Base-by-base conservation (phyloP, 257 asterid genomes). In the Rhazya stricta region DNA sequence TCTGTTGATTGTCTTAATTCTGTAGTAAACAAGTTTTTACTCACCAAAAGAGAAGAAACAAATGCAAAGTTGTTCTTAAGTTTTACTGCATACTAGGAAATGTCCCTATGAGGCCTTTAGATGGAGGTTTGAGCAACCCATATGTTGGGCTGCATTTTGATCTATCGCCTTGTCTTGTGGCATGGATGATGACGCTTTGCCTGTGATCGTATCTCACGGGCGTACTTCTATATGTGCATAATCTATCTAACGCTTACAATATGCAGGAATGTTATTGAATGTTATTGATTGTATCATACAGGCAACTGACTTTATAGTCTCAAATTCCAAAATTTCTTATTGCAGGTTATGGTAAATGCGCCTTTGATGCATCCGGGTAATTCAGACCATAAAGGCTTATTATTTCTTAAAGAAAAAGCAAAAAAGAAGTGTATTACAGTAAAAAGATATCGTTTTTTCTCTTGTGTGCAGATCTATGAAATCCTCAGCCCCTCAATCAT, bases 301-400 rank as follows among this genome's bases (percentile, higher is more conserved):
- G n/a, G n/a, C n/a, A n/a, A n/a, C n/a, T n/a, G 2, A 19, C 6
- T 51, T 19, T 77, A 13, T 36, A 68, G 29, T n/a, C 41, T 65
- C 6, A 18, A 42, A 58, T 30, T 0, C 30, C 32, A 65, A 21
- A 21, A 69, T 18, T 68, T 56, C 13, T 71, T 34, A 30, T 53
- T 81, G 61, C 85, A 91, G 93, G 92, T 79, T 81, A 73, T 84
- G 97, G 68, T 1, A 84, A 61, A 80, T 89, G 97, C 57, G 74
- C 71, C 0, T 91, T 80, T 76, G 71, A 79, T 53, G 76, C 86
- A 8, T 84, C 92, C 19, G 86, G 77, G 71, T 66, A 66, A 12
- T 19, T 10, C 21, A 23, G 10, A 6, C 8, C 13, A 54, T 53
- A 25, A 2, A 27, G 15, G 9, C 43, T 5, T 27, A 32, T 32